Conservation (phyloP, 192 early-diverging fungal species). For the Entomortierella lignicola region DNA sequence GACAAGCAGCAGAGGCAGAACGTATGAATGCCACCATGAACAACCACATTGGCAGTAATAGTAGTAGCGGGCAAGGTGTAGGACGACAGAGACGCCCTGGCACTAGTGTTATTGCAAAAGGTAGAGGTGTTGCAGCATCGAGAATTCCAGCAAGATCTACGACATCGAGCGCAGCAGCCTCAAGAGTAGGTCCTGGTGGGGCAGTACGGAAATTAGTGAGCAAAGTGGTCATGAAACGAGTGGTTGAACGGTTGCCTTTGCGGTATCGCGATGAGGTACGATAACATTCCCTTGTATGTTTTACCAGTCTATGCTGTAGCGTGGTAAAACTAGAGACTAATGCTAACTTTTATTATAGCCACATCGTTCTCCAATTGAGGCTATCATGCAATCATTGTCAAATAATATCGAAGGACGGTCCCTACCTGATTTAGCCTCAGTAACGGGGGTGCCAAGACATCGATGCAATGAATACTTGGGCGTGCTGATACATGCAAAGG, state of each 20-base stretch:
- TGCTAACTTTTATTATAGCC: slow-evolving; percentile 15
- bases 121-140: slow-evolving; percentile 12
- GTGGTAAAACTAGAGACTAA: neutral
- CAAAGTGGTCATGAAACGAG: slow-evolving; percentile 41
- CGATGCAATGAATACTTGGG: slow-evolving; percentile 49
- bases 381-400: slow-evolving; percentile 43
- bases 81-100: slow-evolving; percentile 8
- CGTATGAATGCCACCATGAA: slow-evolving; percentile 14
- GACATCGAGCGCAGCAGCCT: slow-evolving; percentile 4
- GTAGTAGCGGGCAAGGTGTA: slow-evolving; percentile 3
- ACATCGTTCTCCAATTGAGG: slow-evolving; percentile 35
- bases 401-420: slow-evolving; percentile 42
- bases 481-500: slow-evolving; percentile 40
- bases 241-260: slow-evolving; percentile 40
- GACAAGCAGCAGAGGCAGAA: slow-evolving; percentile 35
- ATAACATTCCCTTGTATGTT: neutral
- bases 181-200: slow-evolving; percentile 34
- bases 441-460: slow-evolving; percentile 29
- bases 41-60: neutral
- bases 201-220: slow-evolving; percentile 37
- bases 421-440: slow-evolving; percentile 32
- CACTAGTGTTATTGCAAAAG: neutral
- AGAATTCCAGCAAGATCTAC: slow-evolving; percentile 19
- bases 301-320: neutral
- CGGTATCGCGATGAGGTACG: slow-evolving; percentile 45